Conservation (phyloP, 441 rosid species). For the Erysimum pusillum region DNA sequence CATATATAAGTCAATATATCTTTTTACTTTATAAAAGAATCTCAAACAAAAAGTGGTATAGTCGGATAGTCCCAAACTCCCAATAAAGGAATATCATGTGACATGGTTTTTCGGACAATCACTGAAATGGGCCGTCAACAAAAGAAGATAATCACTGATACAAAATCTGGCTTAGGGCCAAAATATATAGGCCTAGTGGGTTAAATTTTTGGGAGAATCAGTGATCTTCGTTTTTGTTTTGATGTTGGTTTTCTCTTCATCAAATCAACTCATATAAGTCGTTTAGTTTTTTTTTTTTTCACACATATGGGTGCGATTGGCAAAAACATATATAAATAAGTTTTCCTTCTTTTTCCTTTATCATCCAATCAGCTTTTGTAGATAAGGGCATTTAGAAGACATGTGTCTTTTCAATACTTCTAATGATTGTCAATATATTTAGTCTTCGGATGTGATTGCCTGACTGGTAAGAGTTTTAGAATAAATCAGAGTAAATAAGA, state of each 20-base stretch:
- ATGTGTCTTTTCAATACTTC: too few relatives aligned
- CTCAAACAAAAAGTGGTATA: too few relatives aligned
- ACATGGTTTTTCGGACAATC: not conserved
- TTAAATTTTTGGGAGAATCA: not conserved
- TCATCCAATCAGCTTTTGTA: not conserved
- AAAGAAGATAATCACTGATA: too few relatives aligned
- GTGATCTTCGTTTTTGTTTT: not conserved
- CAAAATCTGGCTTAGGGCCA: not conserved
- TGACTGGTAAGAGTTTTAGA: too few relatives aligned
- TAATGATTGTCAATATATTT: not conserved
- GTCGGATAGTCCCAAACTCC: too few relatives aligned
- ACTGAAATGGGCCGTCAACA: not conserved
- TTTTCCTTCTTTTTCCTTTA: not conserved
- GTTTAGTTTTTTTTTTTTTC: not conserved
- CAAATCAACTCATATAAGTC: not conserved
- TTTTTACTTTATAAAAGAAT: too few relatives aligned
- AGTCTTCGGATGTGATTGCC: not conserved
- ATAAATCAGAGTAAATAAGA: too few relatives aligned
- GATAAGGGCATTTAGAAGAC: not conserved
- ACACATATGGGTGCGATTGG: not conserved
- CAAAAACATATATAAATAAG: not conserved
- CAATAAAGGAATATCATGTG: not conserved
- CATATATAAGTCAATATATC: too few relatives aligned
- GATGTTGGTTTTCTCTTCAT: not conserved
- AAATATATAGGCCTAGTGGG: not conserved